Base-by-base conservation (phyloP, 371 early-diverging fungal genomes). In the Coemansia sp. region DNA sequence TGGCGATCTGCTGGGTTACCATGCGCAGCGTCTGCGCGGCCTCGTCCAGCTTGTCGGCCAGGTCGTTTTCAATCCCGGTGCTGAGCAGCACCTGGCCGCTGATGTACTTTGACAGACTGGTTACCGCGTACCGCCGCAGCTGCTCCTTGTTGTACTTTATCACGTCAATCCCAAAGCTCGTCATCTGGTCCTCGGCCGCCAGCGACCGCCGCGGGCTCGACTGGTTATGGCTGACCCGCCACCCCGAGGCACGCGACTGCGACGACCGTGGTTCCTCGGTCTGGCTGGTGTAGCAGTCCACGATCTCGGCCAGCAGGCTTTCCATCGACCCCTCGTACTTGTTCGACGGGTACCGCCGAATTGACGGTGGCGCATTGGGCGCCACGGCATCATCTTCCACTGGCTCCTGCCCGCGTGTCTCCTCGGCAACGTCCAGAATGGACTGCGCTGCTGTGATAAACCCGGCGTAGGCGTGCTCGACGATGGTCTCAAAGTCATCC, bases 131-230 rank as follows among this genome's bases (percentile, higher is more conserved):
- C 40, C 57, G 41, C 2, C 56, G 58, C 63, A 75, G 41, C 50
- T 75, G 66, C 53, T 75, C 76, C 48, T 70, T 66, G 63, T 65
- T 75, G 60, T 75, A 75, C 49, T 75, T 75, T 16, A 75, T 67
- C 5, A 57, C 35, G 42, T 62, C 57, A 36, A 75, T 62, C 42
- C 56, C 67, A 6, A 42, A 43, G 5, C 16, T 35, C 20, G n/a
- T 38, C 59, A 75, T 56, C 48, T 51, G 60, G n/a, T 26, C 14
- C 32, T 59, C 60, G 20, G 41, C 31, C 9, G 31, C 9, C 4
- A 26, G 4, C 16, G 60, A 59, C 32, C 32, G 39, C 6, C 60
- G 60, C 7, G 60, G 41, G 4, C 51, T 59, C 2, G 40, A 6
- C 6, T 32, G 51, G 3, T n/a, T 9, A n/a, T 38, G 14, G 34